Base-by-base conservation (phyloP, 106 monocot genomes). In the Apostasia shenzhenica region DNA sequence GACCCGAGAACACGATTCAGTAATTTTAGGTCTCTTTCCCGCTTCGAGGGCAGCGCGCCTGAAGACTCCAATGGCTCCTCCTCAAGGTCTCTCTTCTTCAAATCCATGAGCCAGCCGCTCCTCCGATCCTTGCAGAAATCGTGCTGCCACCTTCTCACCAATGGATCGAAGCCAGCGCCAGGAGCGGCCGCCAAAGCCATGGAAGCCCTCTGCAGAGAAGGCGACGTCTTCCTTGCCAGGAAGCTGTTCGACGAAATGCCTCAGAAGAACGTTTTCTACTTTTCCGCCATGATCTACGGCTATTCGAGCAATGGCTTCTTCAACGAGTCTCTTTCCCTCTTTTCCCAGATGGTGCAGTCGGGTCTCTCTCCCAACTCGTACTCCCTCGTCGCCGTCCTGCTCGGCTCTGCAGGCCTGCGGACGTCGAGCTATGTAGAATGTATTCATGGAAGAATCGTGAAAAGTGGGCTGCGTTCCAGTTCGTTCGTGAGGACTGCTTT, bases 231-330 rank as follows among this genome's bases (percentile, higher is more conserved):
- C 40, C 9, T 3, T 6, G 83, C 79, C 37, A 38, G 55, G 10
- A 14, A 63, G 1, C 45, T 78, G 78, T 78, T 83, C 41, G 82
- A 75, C 42, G 82, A 75, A 79, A 75, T 79, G 72, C 72, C 83
- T 54, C 13, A 76, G 1, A 83, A 72, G 68, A 72, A 71, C 48
- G 41, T 73, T 7, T 75, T 79, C 26, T n/a, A 63, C 8, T 83
- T 48, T 46, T 83, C 83, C 1, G 14, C 72, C 5, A 79, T 76
- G 76, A 83, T 83, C 14, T 69, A 76, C 48, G 72, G 72, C 8
- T 76, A 76, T 47, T 57, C 83, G 38, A 79, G 14, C 45, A 78
- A 69, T 14, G 76, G 83, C 4, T 55, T 52, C 46, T 76, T 76
- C 53, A 1, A 1, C 1, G 68, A 83, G 13, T 72, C 77, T 3